Percentiles rank a stretch among this genome's conserved stretches.
These are phyloP conservation scores for Anthracocystis panici-leucophaei DNA, from an alignment of 1,284 basidiomycete genomes.

Conservation along the genomic window DNA sequence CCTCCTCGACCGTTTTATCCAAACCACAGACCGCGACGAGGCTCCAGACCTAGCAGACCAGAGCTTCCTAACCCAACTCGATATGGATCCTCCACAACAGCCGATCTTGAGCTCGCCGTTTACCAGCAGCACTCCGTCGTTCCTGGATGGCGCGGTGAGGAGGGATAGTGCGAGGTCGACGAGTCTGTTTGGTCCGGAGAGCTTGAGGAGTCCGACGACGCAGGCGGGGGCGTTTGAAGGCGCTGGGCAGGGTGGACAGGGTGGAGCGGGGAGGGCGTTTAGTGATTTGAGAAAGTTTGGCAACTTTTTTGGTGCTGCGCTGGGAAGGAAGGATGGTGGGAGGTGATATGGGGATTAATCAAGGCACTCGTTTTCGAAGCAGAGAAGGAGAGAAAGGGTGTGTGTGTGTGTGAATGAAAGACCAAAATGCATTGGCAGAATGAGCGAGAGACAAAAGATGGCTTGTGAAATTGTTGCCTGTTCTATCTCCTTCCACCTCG, in stretches of 20 bases:
- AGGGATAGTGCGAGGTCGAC: conserved; percentile 26
- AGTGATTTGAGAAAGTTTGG: conserved; percentile 64
- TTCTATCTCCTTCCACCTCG: conserved; percentile 25
- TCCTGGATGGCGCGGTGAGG: conserved; percentile 26
- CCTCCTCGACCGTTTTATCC: conserved; percentile 89
- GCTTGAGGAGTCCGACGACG: conserved; percentile 10
- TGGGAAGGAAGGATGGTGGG: conserved; percentile 51
- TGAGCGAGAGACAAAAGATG: neutral
- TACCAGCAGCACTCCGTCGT: conserved; percentile 40
- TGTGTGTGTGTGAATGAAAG: neutral
- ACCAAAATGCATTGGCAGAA: neutral
- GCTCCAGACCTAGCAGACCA: conserved; percentile 36
- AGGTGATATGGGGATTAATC: neutral
- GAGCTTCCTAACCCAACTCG: conserved; percentile 75
- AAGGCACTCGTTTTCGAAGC: neutral
- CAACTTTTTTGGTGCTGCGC: conserved; percentile 60
- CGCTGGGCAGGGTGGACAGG: conserved; percentile 15
- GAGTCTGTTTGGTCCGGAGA: conserved; percentile 35
- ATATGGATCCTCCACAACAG: conserved; percentile 82
- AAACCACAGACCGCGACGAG: conserved; percentile 71
- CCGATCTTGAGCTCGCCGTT: conserved; percentile 39
- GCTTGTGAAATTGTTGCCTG: neutral
- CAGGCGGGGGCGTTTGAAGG: conserved; percentile 17
- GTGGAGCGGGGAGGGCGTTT: conserved; percentile 45
- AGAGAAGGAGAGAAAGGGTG: neutral